A percentile compares a stretch with the other conserved stretches of the same genome.
Evolutionary conservation across 768 basidiomycete species (phyloP).

Genomic region (Boletus sp.): DNA sequence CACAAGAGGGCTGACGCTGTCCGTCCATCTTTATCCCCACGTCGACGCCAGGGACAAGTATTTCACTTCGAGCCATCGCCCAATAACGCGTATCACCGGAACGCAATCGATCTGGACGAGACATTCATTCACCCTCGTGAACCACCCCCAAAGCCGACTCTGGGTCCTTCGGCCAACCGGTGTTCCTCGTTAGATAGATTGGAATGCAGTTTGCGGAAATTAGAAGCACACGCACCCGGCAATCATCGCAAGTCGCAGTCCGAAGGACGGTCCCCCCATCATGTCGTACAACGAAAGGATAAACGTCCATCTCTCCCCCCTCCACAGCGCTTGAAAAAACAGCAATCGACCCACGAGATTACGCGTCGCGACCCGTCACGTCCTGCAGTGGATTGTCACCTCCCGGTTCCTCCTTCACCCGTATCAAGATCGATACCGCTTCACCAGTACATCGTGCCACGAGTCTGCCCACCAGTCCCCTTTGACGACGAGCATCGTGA

Average conservation of each 20-base stretch:
- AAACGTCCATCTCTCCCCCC: conserved; percentile 24
- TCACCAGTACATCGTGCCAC: neutral
- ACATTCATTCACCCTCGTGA: conserved; percentile 15
- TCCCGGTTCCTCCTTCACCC: conserved; percentile 7
- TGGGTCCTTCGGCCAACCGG: conserved; percentile 12
- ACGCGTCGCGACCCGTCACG: neutral
- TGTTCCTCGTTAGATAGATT: conserved; percentile 33
- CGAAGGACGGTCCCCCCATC: conserved; percentile 6
- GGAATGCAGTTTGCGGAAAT: conserved; percentile 32
- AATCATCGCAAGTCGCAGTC: conserved; percentile 23
- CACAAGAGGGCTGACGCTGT: conserved; percentile 1
- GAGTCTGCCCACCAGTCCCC: neutral
- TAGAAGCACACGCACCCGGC: conserved; percentile 29
- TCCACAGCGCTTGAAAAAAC: conserved; percentile 12
- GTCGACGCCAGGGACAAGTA: conserved; percentile 26
- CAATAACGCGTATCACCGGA: neutral
- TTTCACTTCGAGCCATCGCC: conserved; percentile 15
- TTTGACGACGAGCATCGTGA: neutral
- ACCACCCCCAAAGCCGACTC: conserved; percentile 22
- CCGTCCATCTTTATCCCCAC: conserved; percentile 7
- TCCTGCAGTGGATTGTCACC: conserved; percentile 1
- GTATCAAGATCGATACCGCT: neutral
- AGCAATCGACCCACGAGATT: conserved; percentile 6
- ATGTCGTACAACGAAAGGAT: neutral
- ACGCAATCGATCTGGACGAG: conserved; percentile 5